Conservation (phyloP, 306 rosid genomes). For the Inga leiocalycina region DNA sequence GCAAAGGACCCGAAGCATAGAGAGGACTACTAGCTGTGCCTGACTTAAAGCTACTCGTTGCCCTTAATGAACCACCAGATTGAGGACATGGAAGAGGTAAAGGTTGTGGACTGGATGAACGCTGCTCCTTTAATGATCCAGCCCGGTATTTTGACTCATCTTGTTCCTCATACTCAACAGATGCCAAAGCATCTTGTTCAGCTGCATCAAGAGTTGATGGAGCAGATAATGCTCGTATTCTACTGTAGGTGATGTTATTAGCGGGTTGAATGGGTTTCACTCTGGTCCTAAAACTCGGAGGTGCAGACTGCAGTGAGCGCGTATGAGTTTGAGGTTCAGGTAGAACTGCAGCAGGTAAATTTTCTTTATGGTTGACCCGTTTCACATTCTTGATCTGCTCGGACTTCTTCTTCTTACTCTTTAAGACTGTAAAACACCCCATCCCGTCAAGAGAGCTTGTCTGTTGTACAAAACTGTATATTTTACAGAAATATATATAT, state of each 20-base stretch:
- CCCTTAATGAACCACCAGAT: slow-evolving; percentile 53
- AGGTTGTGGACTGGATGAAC: slow-evolving; percentile 78
- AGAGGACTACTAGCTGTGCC: slow-evolving; percentile 57
- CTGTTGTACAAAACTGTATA: slow-evolving; percentile 23
- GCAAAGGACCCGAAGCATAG: slow-evolving; percentile 65
- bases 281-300: slow-evolving; percentile 72
- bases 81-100: slow-evolving; percentile 96
- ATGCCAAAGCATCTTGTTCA: slow-evolving; percentile 59
- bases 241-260: slow-evolving; percentile 39
- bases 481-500: not conserved
- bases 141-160: slow-evolving; percentile 69
- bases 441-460: slow-evolving; percentile 41
- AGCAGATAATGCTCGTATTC: slow-evolving; percentile 71
- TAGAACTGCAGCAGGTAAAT: slow-evolving; percentile 41
- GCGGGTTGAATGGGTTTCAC: slow-evolving; percentile 59
- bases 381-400: slow-evolving; percentile 41
- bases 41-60: slow-evolving; percentile 77
- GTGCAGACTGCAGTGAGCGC: slow-evolving; percentile 59
- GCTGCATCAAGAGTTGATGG: slow-evolving; percentile 74
- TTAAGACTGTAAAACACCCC: slow-evolving; percentile 80
- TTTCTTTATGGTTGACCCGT: slow-evolving; percentile 39
- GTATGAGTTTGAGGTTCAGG: slow-evolving; percentile 65
- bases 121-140: slow-evolving; percentile 66
- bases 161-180: slow-evolving; percentile 73
- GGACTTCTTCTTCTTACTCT: slow-evolving; percentile 63